phyloP scores from a whole-genome alignment of 2,329 filamentous ascomycete species.

The Arthrinium phaeospermum region DNA sequence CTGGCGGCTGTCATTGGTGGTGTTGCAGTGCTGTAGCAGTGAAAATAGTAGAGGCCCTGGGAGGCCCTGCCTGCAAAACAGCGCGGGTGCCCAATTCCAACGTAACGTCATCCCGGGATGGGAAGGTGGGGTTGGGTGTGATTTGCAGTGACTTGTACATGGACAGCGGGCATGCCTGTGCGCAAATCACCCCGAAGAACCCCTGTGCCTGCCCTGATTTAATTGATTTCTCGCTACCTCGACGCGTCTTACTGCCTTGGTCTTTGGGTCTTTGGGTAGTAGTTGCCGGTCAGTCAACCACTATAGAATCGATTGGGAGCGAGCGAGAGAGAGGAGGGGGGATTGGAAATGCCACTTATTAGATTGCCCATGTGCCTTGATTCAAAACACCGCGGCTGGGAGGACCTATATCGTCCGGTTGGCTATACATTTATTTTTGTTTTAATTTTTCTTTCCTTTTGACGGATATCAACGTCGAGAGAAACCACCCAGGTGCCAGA shows the following conservation, averaged over 20 bases:
- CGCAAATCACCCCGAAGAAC: background rate
- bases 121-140: slow-evolving; percentile 2
- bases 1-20: background rate
- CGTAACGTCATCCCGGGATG: slow-evolving; percentile 8
- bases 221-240: background rate
- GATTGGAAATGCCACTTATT: background rate
- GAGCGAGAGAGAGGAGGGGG: too few relatives aligned
- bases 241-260: slow-evolving; percentile 16
- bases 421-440: background rate
- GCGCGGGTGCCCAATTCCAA: background rate
- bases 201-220: background rate
- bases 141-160: background rate
- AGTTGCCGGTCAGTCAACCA: background rate
- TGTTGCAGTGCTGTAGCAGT: too few relatives aligned
- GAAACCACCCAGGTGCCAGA: background rate
- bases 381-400: slow-evolving; percentile 7
- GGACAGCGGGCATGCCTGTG: background rate
- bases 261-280: background rate
- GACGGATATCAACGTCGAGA: background rate
- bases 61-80: background rate
- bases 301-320: background rate
- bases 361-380: slow-evolving; percentile 1
- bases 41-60: too few relatives aligned
- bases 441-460: background rate
- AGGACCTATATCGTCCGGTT: background rate